Evolutionary conservation across 1,284 basidiomycete genomes (phyloP).

Genomic region (Melampsora abietis-canadensis): DNA sequence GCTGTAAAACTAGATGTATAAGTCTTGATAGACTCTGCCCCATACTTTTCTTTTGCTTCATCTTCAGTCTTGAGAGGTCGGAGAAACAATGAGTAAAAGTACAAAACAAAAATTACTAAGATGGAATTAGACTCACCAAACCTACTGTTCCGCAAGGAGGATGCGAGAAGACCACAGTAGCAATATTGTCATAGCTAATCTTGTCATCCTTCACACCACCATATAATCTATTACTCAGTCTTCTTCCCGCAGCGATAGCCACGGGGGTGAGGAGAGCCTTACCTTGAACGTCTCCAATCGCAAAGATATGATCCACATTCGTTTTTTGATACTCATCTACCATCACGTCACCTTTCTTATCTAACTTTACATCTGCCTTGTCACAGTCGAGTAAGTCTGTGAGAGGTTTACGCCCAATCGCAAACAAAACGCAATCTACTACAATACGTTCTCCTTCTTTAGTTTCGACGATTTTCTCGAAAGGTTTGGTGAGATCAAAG

Average conservation of each 20-base stretch:
- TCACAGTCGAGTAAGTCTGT: constrained; percentile 77
- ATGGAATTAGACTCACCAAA: constrained; percentile 53
- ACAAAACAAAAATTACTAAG: not conserved
- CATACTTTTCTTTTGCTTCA: constrained; percentile 80
- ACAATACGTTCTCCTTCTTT: constrained; percentile 71
- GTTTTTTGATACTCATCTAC: constrained; percentile 91
- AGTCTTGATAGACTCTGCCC: constrained; percentile 78
- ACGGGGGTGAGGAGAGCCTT: constrained; percentile 94
- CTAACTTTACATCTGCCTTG: constrained; percentile 70
- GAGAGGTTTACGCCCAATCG: constrained; percentile 81
- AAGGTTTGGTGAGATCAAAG: constrained; percentile 19
- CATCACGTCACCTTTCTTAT: constrained; percentile 73
- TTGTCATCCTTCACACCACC: constrained; percentile 78
- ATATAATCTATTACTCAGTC: constrained; percentile 83
- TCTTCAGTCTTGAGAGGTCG: constrained; percentile 72
- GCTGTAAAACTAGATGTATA: constrained; percentile 62
- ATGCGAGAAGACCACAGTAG: constrained; percentile 80
- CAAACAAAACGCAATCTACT: constrained; percentile 88
- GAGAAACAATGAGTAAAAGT: not conserved
- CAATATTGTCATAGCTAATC: constrained; percentile 83
- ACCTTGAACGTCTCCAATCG: constrained; percentile 88
- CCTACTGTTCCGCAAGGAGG: constrained; percentile 89
- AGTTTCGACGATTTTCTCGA: constrained; percentile 61
- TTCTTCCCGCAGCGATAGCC: constrained; percentile 89
- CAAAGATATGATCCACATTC: constrained; percentile 67